Base-by-base conservation (phyloP, 129 eudicot species). In the Ambrosia artemisiifolia region DNA sequence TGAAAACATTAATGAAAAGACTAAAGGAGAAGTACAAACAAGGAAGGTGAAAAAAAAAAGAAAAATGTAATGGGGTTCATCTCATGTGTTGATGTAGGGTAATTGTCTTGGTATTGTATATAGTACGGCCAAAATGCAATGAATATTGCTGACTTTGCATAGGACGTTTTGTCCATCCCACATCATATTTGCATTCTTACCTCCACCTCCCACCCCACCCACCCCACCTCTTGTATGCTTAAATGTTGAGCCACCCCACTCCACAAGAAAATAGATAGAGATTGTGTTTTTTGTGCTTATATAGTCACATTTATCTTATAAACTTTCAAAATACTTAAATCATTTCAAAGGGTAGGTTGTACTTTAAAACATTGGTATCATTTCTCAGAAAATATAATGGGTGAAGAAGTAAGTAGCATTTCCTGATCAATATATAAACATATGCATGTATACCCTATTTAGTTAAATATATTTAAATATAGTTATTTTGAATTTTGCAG, bases 101-200 rank as follows among this genome's bases (percentile, higher is more conserved):
- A 16, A 53, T 42, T 28, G 32, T 71, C 57, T 57, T 71, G 67
- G 44, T 13, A 40, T 9, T 65, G 32, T 24, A 42, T 75, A 51
- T 42, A 75, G 56, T 75, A 55, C 48, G 11, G 67, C 79, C 73
- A 66, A 75, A 55, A 51, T 55, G 79, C 73, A 75, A 75, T 75
- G 72, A 75, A 75, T 75, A 56, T 75, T 75, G 73, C 79, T 75
- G 79, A 75, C 73, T 66, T 12, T 54, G 73, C 73, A 53, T 75
- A 75, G 79, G 79, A 75, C 79, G 36, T 40, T 75, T 75, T 75
- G 79, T 75, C 79, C 73, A 66, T 1, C 59, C 73, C 79, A 65
- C 79, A 57, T 75, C 73, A 54, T 66, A 65, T 65, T 65, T 65
- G 65, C 78, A 74, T 63, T 74, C 78, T 74, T 10, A 48, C 49